These are phyloP conservation scores for Magnusiomyces fungicola DNA, from an alignment of 1,139 yeast genomes.

Conservation along the genomic window DNA sequence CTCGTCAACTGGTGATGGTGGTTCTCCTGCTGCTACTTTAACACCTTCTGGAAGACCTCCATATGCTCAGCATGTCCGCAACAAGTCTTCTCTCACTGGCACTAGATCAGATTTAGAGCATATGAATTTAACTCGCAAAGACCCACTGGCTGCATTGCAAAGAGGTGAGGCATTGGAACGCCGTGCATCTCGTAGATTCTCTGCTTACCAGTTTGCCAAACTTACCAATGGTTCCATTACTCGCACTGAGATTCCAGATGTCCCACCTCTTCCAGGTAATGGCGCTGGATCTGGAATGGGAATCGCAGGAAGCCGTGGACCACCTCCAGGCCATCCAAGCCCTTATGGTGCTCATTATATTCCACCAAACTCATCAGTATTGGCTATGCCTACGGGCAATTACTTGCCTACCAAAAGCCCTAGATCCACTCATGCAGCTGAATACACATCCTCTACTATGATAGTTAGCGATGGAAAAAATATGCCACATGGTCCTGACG, in stretches of 20 bases:
- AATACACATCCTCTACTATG: constrained; percentile 23
- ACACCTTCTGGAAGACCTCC: constrained; percentile 8
- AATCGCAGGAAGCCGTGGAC: not conserved
- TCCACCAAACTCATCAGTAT: no score
- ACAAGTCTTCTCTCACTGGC: constrained; percentile 4
- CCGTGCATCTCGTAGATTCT: constrained; percentile 84
- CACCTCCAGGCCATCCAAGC: not conserved
- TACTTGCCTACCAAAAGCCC: constrained; percentile 25
- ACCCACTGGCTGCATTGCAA: constrained; percentile 70
- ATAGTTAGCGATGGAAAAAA: constrained; percentile 14
- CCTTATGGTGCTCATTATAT: no score
- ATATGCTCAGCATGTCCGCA: constrained; percentile 5
- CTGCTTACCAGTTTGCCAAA: constrained; percentile 88
- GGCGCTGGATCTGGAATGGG: not conserved
- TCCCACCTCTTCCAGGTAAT: constrained; percentile 14
- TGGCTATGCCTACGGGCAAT: constrained; percentile 12
- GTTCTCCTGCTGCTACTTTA: constrained; percentile 6
- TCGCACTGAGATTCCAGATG: constrained; percentile 13
- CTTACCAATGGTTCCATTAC: constrained; percentile 41
- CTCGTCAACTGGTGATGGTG: not conserved
- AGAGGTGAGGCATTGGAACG: constrained; percentile 77
- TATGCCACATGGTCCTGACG: not conserved
- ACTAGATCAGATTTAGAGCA: not conserved
- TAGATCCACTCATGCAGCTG: constrained; percentile 24
- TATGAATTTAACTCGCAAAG: constrained; percentile 23